A percentile compares a stretch with the other conserved stretches of the same genome.
These are phyloP conservation scores for Volvox africanus DNA, from an alignment of 139 green algal species.

Conservation along the genomic window DNA sequence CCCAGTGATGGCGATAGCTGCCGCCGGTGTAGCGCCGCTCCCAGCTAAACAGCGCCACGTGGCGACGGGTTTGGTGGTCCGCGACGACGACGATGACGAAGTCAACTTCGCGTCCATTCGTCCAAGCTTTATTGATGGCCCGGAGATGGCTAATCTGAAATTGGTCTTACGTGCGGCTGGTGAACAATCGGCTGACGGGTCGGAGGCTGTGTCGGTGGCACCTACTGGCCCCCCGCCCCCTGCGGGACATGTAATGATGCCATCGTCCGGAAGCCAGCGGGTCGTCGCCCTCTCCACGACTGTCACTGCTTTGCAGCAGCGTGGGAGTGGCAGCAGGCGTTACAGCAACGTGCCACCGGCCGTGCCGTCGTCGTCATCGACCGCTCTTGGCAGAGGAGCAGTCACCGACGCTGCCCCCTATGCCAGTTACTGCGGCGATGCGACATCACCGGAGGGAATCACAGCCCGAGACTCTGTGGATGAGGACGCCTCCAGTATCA, in stretches of 20 bases:
- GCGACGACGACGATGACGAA: slow-evolving; percentile 1
- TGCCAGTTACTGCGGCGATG: background rate
- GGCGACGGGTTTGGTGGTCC: no score
- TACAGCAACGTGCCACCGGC: background rate
- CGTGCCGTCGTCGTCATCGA: background rate
- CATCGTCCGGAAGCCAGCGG: background rate
- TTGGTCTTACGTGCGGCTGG: background rate
- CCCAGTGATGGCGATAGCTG: no score
- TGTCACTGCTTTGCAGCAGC: background rate
- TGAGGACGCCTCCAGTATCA: slow-evolving; percentile 7
- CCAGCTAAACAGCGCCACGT: no score
- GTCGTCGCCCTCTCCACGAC: background rate
- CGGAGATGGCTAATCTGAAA: slow-evolving; percentile 27
- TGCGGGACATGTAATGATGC: no score
- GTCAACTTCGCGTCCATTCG: slow-evolving; percentile 36
- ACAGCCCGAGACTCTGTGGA: background rate
- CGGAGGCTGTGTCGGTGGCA: background rate
- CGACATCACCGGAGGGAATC: background rate
- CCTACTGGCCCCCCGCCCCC: no score
- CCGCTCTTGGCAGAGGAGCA: background rate
- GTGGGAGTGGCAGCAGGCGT: background rate
- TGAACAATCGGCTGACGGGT: background rate
- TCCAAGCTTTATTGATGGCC: slow-evolving; percentile 18
- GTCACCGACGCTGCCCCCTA: background rate
- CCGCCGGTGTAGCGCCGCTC: background rate